A percentile compares a stretch with the other conserved stretches of the same genome.
These are phyloP conservation scores for Dovyalis caffra DNA, from an alignment of 345 rosid genomes.

Conservation along the genomic window DNA sequence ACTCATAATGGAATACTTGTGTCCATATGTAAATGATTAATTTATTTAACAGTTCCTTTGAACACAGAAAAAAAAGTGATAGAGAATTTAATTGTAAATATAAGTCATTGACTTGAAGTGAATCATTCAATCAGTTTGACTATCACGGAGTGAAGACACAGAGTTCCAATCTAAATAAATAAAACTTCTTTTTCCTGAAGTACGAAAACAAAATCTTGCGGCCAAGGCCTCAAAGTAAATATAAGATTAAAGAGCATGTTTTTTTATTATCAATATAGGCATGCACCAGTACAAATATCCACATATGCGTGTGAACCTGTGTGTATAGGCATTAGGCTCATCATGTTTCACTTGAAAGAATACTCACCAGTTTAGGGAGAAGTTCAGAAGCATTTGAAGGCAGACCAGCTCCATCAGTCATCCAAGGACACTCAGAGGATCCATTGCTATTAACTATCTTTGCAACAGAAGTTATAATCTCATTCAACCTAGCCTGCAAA, in stretches of 20 bases:
- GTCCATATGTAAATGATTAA: not conserved
- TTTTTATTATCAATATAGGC: not conserved
- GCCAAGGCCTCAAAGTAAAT: not conserved
- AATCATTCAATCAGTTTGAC: not conserved
- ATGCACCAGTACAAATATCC: not conserved
- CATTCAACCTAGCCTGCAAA: slow-evolving; percentile 82
- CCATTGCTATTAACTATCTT: slow-evolving; percentile 48
- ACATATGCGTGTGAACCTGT: not conserved
- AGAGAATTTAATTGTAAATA: not conserved
- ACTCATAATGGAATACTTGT: not conserved
- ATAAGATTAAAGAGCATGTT: not conserved
- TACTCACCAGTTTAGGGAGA: slow-evolving; percentile 69
- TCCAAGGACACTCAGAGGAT: slow-evolving; percentile 80
- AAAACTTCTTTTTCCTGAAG: not conserved
- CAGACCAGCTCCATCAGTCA: slow-evolving; percentile 95
- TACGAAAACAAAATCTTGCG: too few relatives aligned
- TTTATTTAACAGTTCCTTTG: not conserved
- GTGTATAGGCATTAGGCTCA: not conserved
- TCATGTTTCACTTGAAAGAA: not conserved
- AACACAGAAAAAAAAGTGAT: not conserved
- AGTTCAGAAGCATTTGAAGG: slow-evolving; percentile 76
- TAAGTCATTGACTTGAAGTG: not conserved
- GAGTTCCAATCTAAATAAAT: not conserved
- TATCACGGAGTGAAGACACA: not conserved
- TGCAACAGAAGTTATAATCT: slow-evolving; percentile 63